A percentile compares a stretch with the other conserved stretches of the same genome.
These are phyloP conservation scores for Boletus rex-veris DNA, from an alignment of 768 basidiomycete genomes.

Conservation along the genomic window DNA sequence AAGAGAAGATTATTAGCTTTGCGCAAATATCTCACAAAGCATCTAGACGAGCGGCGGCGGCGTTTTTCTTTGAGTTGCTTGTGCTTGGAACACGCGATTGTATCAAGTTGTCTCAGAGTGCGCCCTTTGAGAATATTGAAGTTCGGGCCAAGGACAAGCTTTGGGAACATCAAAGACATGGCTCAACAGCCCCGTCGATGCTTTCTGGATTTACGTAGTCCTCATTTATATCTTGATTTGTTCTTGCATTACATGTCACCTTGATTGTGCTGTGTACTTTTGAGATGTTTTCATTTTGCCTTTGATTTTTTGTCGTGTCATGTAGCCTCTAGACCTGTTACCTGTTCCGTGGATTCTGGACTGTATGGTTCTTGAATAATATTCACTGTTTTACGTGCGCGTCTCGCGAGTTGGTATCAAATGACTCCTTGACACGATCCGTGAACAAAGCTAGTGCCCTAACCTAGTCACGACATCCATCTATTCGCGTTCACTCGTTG, in stretches of 20 bases:
- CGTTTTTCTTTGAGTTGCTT: conserved; percentile 97
- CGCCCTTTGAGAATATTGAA: conserved; percentile 83
- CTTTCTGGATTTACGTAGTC: conserved; percentile 39
- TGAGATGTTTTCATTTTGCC: neutral
- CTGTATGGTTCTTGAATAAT: neutral
- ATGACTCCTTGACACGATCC: too few relatives aligned
- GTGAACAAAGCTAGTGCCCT: too few relatives aligned
- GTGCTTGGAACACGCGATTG: conserved; percentile 93
- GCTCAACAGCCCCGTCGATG: conserved; percentile 43
- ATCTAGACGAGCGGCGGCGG: conserved; percentile 85
- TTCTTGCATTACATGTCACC: conserved; percentile 6
- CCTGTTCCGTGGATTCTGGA: neutral
- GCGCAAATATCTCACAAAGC: conserved; percentile 77
- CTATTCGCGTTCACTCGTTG: conserved; percentile 24
- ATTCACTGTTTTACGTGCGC: too few relatives aligned
- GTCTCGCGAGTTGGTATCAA: too few relatives aligned
- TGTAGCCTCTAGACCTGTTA: conserved; percentile 7
- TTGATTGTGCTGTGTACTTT: neutral
- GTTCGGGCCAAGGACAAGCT: conserved; percentile 78
- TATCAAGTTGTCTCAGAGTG: conserved; percentile 70
- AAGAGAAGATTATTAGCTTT: conserved; percentile 73
- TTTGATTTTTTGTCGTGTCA: neutral
- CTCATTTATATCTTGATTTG: conserved; percentile 8
- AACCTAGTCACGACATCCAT: too few relatives aligned
- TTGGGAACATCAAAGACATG: conserved; percentile 67